Base-by-base conservation (phyloP, 495 filamentous ascomycete genomes). In the Pyrenula aspistea region DNA sequence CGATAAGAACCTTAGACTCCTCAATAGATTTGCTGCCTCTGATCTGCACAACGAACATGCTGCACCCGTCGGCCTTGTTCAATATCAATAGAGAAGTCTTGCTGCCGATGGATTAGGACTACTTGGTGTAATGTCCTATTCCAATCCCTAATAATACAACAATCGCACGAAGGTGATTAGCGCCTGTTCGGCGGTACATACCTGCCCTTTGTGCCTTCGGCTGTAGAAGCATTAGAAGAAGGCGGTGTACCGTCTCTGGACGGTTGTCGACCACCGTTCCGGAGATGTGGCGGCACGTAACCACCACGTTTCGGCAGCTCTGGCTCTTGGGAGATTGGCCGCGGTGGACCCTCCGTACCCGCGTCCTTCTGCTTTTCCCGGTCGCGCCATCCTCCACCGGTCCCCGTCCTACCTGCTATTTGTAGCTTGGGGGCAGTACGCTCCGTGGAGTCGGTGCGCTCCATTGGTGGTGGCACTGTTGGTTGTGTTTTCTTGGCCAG, bases 311-410 rank as follows among this genome's bases (percentile, higher is more conserved):
- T 69, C 4, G 15, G 31, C 31, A 15, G 31, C 15, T 42, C 31
- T 4, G 31, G 31, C 15, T 42, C 31, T 42, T 42, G 31, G 15
- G 31, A 15, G 15, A 15, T 15, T 42, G 31, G 31, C 51, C 71
- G 72, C 22, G 58, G 60, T 22, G 67, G 65, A 56, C 71, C 72
- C 36, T 70, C 68, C 55, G 62, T 66, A 25, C 66, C 64, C 50
- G 74, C 67, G 55, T 71, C 68, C 69, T 80, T 89, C 60, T 82
- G 82, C 51, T 86, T 87, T 69, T 88, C 74, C 50, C 88, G 81
- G n/a, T 96, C 91, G 71, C 91, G 85, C 91, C 91, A 96, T 63
- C 77, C 82, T 31, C 81, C 72, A 68, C 83, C 83, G 64, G 67
- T 73, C 57, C 83, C 83, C 24, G 70, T 64, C 24, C 71, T 72